Percentiles rank a stretch among this genome's conserved stretches.
Conservation (phyloP, 331 rosid species). For the Malus hybrid region DNA sequence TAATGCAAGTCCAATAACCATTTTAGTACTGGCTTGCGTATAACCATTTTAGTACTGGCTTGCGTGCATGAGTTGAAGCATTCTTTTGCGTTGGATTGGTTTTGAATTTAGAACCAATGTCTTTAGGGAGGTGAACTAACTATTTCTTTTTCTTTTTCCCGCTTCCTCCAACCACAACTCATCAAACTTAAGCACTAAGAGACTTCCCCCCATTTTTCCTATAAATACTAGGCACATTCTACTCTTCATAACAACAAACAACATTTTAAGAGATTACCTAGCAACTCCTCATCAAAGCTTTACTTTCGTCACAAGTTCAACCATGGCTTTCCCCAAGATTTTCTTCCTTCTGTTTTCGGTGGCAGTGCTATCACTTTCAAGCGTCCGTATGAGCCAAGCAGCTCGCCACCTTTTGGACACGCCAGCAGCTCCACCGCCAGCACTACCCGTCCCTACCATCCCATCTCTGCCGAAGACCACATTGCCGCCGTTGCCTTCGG, state of each 20-base stretch:
- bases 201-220: background rate
- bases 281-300: background rate
- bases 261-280: background rate
- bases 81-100: background rate
- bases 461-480: background rate
- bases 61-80: background rate
- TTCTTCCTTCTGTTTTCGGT: slow-evolving; percentile 1
- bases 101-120: background rate
- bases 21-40: background rate
- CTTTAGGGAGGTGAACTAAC: background rate
- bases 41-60: background rate
- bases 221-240: background rate
- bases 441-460: slow-evolving; percentile 6
- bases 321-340: slow-evolving; percentile 3
- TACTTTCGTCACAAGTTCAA: background rate
- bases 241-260: background rate
- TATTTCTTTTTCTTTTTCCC: background rate
- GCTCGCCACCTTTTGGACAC: slow-evolving; percentile 27
- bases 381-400: slow-evolving; percentile 10
- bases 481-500: background rate
- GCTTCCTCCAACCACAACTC: background rate
- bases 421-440: background rate
- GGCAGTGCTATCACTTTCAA: slow-evolving; percentile 12
- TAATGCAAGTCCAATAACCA: no score
- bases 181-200: background rate